These are phyloP conservation scores for Rachicladosporium sp. DNA, from an alignment of 2,329 filamentous ascomycete genomes.

Conservation along the genomic window DNA sequence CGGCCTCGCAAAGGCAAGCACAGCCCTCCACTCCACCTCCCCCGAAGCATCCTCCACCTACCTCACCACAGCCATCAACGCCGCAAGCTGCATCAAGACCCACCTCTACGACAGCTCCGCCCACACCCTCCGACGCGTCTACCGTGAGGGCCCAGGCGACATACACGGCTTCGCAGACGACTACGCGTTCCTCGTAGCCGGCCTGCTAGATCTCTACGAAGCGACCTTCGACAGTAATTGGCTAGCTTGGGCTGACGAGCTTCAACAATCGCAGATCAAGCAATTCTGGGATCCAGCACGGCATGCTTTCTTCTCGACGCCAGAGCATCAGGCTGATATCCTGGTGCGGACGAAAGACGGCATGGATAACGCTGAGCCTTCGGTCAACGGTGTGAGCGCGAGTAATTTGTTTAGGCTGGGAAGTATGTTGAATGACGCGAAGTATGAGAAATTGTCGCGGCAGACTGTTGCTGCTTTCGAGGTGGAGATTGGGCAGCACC, in stretches of 20 bases:
- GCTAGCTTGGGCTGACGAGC: conserved; percentile 65
- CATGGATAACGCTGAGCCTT: conserved; percentile 85
- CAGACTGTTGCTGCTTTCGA: conserved; percentile 78
- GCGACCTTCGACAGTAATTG: conserved; percentile 64
- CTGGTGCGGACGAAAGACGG: conserved; percentile 87
- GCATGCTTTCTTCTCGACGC: conserved; percentile 61
- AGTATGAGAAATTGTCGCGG: conserved; percentile 52
- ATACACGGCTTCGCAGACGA: conserved; percentile 79
- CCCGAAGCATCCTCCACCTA: conserved; percentile 37
- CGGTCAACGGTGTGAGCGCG: conserved; percentile 77
- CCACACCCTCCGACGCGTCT: conserved; percentile 60
- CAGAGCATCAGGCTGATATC: conserved; percentile 49
- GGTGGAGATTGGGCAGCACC: conserved; percentile 81
- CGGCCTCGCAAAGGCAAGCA: conserved; percentile 63
- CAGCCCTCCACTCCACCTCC: conserved; percentile 51
- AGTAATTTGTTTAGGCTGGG: conserved; percentile 76
- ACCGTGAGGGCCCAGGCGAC: conserved; percentile 52
- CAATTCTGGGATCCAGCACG: conserved; percentile 61
- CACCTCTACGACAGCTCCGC: conserved; percentile 57
- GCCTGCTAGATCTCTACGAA: conserved; percentile 73
- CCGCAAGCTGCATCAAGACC: conserved; percentile 58
- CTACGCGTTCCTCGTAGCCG: conserved; percentile 79
- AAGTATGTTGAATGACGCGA: conserved; percentile 52
- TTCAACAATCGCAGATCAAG: conserved; percentile 65
- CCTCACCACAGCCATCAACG: conserved; percentile 51